Base-by-base conservation (phyloP, 371 early-diverging fungal species). In the Batrachochytrium dendrobatidis region DNA sequence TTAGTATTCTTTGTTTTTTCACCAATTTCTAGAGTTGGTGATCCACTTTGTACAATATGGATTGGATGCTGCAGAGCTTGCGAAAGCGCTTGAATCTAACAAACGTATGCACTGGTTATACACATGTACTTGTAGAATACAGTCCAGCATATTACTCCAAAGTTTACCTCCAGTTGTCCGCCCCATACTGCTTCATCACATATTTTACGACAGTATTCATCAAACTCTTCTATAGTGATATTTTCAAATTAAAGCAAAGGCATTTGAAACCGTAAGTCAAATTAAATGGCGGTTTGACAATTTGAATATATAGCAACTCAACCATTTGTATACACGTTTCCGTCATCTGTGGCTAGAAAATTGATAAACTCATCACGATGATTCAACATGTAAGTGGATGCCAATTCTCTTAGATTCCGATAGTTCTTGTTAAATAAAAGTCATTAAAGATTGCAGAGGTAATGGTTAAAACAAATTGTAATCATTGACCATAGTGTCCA, bases 171-270 rank as follows among this genome's bases (percentile, higher is more conserved):
- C 4, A 86, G 71, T 58, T 96, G 91, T 15, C 97, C 96, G 55
- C 96, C 97, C 97, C 97, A 96, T 1, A 81, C 78, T 4, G 94
- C 88, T 0, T 92, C 89, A 29, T 71, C 63, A 53, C 86, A 91
- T 22, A 95, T 73, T 33, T 83, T 84, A 60, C 83, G 60, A 69
- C 92, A 92, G 64, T 95, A 89, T 44, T 68, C 65, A 45, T 75
- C 72, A 71, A 85, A 91, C 60, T 89, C 83, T n/a, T 81, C 85
- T 74, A 60, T 3, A 7, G 56, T 59, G 48, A 64, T n/a, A 29
- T 25, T 34, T 24, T 64, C 43, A 22, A 52, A 10, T 48, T 46
- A 12, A 39, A 12, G 39, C 39, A 12, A 12, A 15, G 12, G 39
- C 39, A 39, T 39, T 12, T 39, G 39, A 15, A n/a, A 12, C 39